Evolutionary conservation across 176 grass and related monocot genomes (phyloP), one percentile per base, ranked within the genome.

Genomic region (Guadua angustifolia): DNA sequence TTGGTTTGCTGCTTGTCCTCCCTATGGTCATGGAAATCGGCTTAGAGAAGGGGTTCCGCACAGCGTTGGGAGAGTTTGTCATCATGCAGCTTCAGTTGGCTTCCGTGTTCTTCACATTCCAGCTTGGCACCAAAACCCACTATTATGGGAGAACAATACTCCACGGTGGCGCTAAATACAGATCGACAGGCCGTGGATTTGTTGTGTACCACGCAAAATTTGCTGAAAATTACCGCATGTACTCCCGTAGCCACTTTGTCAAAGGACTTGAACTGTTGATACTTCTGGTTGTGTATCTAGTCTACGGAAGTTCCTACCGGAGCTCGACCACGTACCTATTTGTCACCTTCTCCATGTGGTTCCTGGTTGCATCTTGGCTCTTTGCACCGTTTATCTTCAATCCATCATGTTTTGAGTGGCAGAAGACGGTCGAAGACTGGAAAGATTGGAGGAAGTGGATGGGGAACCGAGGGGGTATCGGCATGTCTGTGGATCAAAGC

Each of bases 21-120:
- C 94, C 94, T 77, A 97, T 97, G 94, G 79, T 97, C 26, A 97
- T 97, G 94, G 94, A 97, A 83, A 66, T 97, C 61, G 94, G 94
- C 75, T 83, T 97, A 66, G 89, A 97, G 74, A 97, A 97, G 69
- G 94, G 94, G 19, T 97, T 97, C 66, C 91, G 94, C 33, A 94
- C 84, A 59, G 94, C 94, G 0, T 44, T 94, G 80, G 94, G 94
- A 76, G 94, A 97, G 55, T 97, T 97, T 81, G 82, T 97, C 68
- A 87, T 97, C 78, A 97, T 97, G 94, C 94, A 97, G 79, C 89
- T 97, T 81, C 91, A 97, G 47, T 73, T 94, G 78, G 94, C 94
- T 5, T 88, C 94, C 61, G 87, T 94, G 29, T 97, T 97, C 86
- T 97, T 97, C 79, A 97, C 94, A 4, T 97, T 97, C 82, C 91